Percentiles rank a stretch among this genome's conserved stretches.
These are phyloP conservation scores for Podaxis sp. DNA, from an alignment of 768 basidiomycete genomes.

Conservation along the genomic window DNA sequence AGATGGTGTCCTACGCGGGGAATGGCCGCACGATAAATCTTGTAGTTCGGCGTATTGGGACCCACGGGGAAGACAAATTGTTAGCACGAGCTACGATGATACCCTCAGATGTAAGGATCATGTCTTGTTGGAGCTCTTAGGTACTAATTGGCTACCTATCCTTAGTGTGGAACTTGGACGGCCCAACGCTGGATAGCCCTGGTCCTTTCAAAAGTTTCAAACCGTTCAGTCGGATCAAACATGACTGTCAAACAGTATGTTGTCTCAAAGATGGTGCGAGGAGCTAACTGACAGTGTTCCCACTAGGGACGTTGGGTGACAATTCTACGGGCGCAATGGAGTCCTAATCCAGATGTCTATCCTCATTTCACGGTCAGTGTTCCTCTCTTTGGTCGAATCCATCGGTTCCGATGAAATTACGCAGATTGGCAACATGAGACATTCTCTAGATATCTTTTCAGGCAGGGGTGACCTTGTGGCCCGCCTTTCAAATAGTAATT, in stretches of 20 bases:
- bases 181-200: constrained; percentile 45
- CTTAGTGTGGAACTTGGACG: constrained; percentile 76
- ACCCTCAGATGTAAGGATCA: constrained; percentile 59
- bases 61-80: constrained; percentile 71
- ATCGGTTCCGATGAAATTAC: neutral
- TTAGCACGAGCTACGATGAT: constrained; percentile 87
- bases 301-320: constrained; percentile 83
- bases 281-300: neutral
- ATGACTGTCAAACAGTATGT: constrained; percentile 81
- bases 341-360: constrained; percentile 71
- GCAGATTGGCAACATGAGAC: constrained; percentile 79
- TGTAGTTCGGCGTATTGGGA: constrained; percentile 89
- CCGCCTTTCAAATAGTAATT: constrained; percentile 53
- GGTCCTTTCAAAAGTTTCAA: constrained; percentile 57
- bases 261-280: neutral
- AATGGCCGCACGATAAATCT: constrained; percentile 72
- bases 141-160: constrained; percentile 9
- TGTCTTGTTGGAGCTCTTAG: neutral
- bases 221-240: constrained; percentile 62
- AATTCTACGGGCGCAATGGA: constrained; percentile 76
- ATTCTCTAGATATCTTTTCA: constrained; percentile 72
- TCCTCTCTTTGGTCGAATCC: neutral
- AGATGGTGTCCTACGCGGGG: constrained; percentile 55
- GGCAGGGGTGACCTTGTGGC: constrained; percentile 76
- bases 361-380: constrained; percentile 77